Evolutionary conservation across 2,329 filamentous ascomycete species (phyloP).

Genomic region (Aplosporella prunicola): DNA sequence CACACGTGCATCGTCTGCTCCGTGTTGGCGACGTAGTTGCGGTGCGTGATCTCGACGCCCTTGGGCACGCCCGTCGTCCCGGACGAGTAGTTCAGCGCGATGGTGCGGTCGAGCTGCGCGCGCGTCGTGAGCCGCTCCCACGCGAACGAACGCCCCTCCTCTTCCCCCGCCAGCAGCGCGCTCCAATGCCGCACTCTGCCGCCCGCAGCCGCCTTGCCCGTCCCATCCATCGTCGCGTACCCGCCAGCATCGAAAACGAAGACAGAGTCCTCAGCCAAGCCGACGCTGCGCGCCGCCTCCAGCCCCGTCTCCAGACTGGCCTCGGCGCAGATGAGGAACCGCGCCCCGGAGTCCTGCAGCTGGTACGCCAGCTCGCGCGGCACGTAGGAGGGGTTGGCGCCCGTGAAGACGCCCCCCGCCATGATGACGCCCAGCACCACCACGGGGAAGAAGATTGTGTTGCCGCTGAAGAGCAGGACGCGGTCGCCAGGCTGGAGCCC

Average conservation of each 20-base stretch:
- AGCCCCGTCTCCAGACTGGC: conserved; percentile 52
- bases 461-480: conserved; percentile 63
- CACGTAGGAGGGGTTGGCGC: conserved; percentile 62
- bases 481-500: conserved; percentile 61
- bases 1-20: conserved; percentile 46
- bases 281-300: conserved; percentile 52
- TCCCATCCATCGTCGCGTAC: conserved; percentile 35
- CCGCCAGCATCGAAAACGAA: conserved; percentile 50
- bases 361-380: conserved; percentile 66
- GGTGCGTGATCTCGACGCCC: conserved; percentile 73
- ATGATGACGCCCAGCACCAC: conserved; percentile 65
- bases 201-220: conserved; percentile 23
- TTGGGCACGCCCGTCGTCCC: conserved; percentile 77
- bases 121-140: conserved; percentile 52
- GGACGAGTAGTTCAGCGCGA: conserved; percentile 69
- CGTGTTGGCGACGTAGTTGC: conserved; percentile 65
- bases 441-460: conserved; percentile 62
- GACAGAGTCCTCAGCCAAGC: conserved; percentile 46
- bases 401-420: conserved; percentile 70
- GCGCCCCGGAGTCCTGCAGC: conserved; percentile 59
- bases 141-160: conserved; percentile 47
- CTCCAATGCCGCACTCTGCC: conserved; percentile 52
- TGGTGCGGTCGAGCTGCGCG: conserved; percentile 43
- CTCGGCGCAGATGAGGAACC: conserved; percentile 56
- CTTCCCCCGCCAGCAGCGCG: conserved; percentile 43